phyloP scores from a whole-genome alignment of 441 rosid genomes.

The Gossypium trilobum region DNA sequence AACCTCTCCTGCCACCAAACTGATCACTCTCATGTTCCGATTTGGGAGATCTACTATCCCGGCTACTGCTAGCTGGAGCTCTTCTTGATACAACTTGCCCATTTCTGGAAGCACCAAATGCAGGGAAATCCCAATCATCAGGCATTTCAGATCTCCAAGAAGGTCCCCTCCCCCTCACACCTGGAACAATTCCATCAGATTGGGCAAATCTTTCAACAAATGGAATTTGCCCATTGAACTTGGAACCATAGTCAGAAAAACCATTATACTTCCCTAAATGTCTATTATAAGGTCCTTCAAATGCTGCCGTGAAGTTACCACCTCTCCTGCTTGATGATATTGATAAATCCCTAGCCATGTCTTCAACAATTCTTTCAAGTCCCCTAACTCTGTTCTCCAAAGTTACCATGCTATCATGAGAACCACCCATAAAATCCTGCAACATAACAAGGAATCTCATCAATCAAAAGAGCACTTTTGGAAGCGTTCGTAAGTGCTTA shows the following conservation, averaged over 20 bases:
- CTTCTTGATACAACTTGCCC: slow-evolving; percentile 63
- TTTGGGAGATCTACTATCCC: slow-evolving; percentile 53
- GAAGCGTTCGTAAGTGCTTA: neutral
- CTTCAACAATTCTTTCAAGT: slow-evolving; percentile 92
- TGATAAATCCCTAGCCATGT: slow-evolving; percentile 84
- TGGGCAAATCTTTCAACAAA: slow-evolving; percentile 69
- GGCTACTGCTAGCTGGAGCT: slow-evolving; percentile 38
- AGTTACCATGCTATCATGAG: slow-evolving; percentile 87
- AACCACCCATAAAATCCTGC: slow-evolving; percentile 97
- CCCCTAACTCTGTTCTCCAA: slow-evolving; percentile 91
- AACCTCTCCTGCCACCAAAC: slow-evolving; percentile 65
- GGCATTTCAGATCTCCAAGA: slow-evolving; percentile 66
- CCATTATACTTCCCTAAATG: slow-evolving; percentile 57
- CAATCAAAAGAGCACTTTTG: slow-evolving; percentile 7
- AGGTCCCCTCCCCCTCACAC: slow-evolving; percentile 61
- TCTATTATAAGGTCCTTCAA: slow-evolving; percentile 56
- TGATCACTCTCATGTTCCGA: slow-evolving; percentile 66
- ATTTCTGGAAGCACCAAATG: slow-evolving; percentile 55
- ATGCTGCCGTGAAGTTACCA: slow-evolving; percentile 44
- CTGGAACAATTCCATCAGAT: slow-evolving; percentile 51
- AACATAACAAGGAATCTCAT: slow-evolving; percentile 19
- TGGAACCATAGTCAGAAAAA: slow-evolving; percentile 55
- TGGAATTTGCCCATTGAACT: slow-evolving; percentile 52
- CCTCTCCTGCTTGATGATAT: slow-evolving; percentile 74
- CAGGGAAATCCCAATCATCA: slow-evolving; percentile 66